Base-by-base conservation (phyloP, 2,329 filamentous ascomycete species). In the Aspergillus sp. region DNA sequence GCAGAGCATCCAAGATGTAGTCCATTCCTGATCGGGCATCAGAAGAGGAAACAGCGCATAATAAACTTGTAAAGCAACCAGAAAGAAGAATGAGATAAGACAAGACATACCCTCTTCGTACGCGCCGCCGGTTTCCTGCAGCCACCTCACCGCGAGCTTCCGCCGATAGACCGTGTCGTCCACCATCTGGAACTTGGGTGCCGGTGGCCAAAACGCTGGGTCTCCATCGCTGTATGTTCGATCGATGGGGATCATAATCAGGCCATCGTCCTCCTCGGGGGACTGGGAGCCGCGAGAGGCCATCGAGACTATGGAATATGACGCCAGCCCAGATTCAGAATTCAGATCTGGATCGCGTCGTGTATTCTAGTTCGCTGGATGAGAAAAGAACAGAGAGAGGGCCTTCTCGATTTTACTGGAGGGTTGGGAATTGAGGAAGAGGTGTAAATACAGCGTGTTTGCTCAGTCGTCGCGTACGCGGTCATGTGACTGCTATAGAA, bases 1-100 rank as follows among this genome's bases (percentile, higher is more conserved):
- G 75, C 1, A 79, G 52, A 11, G 51, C 48, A 33, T 75, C 64
- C 1, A 80, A 57, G 2, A 55, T 60, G 48, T 77, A 77, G 2
- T 51, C 51, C 8, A 64, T 49, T 2, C 63, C 64, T 67, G 24
- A 26, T 31, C 11, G 11, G 29, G 24, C 10, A 22, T n/a, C n/a
- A n/a, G 28, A 20, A 28, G 12, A 26, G 32, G 14, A 12, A 19
- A 14, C 16, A 12, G 26, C 8, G 5, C 35, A 8, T n/a, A 17
- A 15, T 25, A 10, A n/a, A 30, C 17, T 15, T 29, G 13, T 27
- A 33, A 30, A 26, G 19, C 36, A 14, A 27, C 5, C 10, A 29
- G 24, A n/a, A n/a, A 33, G 25, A 3, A 28, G 14, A 29, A 33
- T 12, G 35, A 29, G 16, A 24, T 8, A 33, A 37, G 24, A 20